Evolutionary conservation across 2,329 filamentous ascomycete species (phyloP).

Genomic region (Xylaria sp.): DNA sequence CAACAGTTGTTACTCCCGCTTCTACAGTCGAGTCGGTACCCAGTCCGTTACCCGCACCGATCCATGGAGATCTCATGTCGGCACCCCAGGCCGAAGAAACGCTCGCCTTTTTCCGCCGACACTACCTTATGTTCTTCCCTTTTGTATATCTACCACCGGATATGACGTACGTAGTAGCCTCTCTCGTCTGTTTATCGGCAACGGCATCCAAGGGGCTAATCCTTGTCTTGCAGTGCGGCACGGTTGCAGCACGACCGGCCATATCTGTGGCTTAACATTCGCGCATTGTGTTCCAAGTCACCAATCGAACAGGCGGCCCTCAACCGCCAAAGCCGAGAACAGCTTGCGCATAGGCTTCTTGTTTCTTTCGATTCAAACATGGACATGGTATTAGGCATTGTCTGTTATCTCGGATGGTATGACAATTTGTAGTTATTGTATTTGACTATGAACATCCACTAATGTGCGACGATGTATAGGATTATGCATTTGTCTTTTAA

Average conservation of each 20-base stretch:
- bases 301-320: constrained; percentile 47
- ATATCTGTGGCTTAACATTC: constrained; percentile 57
- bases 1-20: constrained; percentile 14
- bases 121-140: constrained; percentile 37
- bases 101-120: constrained; percentile 34
- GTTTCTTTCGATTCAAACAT: constrained; percentile 55
- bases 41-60: constrained; percentile 15
- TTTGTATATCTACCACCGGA: constrained; percentile 38
- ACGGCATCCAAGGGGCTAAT: background rate
- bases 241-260: constrained; percentile 40
- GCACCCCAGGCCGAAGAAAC: constrained; percentile 36
- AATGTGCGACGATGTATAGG: constrained; percentile 29
- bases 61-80: constrained; percentile 26
- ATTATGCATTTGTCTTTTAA: constrained; percentile 45
- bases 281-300: constrained; percentile 52
- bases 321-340: constrained; percentile 49
- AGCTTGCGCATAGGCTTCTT: constrained; percentile 53
- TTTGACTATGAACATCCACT: background rate
- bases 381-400: constrained; percentile 58
- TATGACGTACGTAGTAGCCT: constrained; percentile 22
- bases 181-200: background rate
- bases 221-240: constrained; percentile 29
- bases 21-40: constrained; percentile 30
- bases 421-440: constrained; percentile 27
- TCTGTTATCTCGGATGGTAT: constrained; percentile 54